A percentile compares a stretch with the other conserved stretches of the same genome.
Conservation (phyloP, 495 filamentous ascomycete genomes). For the Penicillium egyptiacum region DNA sequence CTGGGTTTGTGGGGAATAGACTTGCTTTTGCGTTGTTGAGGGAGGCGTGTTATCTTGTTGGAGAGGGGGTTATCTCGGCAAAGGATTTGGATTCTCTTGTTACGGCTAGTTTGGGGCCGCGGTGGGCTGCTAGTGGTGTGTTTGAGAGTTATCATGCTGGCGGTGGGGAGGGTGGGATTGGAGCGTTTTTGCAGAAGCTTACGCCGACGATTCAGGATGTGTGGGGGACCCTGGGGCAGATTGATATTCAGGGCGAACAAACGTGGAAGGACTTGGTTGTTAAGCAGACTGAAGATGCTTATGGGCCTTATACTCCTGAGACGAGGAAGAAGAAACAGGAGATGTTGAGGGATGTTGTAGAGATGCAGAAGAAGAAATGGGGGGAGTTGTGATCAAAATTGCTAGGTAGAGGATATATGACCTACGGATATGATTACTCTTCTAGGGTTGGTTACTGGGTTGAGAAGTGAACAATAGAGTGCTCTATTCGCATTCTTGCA, state of each 20-base stretch:
- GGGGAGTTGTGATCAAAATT: background rate
- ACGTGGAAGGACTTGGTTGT: slow-evolving; percentile 39
- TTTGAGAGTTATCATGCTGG: slow-evolving; percentile 63
- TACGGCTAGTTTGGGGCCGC: slow-evolving; percentile 51
- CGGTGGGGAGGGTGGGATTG: slow-evolving; percentile 54
- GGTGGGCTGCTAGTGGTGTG: slow-evolving; percentile 58
- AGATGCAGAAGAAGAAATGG: slow-evolving; percentile 28
- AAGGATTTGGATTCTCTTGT: slow-evolving; percentile 49
- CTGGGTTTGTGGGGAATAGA: slow-evolving; percentile 53
- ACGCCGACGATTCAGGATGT: slow-evolving; percentile 54
- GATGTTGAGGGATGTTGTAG: slow-evolving; percentile 32
- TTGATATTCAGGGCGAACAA: slow-evolving; percentile 42
- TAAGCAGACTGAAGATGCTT: slow-evolving; percentile 38
- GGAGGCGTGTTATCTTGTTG: slow-evolving; percentile 49
- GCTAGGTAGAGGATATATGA: too few species aligned
- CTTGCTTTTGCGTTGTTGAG: slow-evolving; percentile 49
- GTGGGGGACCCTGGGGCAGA: slow-evolving; percentile 50
- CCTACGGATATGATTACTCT: background rate
- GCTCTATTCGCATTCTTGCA: slow-evolving; percentile 34
- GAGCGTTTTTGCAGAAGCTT: slow-evolving; percentile 57
- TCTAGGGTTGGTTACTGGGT: background rate
- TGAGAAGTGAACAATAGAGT: slow-evolving; percentile 21
- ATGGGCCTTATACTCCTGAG: slow-evolving; percentile 28
- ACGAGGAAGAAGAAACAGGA: slow-evolving; percentile 29
- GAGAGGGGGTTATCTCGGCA: slow-evolving; percentile 46